Percentiles rank a stretch among this genome's conserved stretches.
Evolutionary conservation across 2,329 filamentous ascomycete genomes (phyloP).

Genomic region (Daldinia sp.): DNA sequence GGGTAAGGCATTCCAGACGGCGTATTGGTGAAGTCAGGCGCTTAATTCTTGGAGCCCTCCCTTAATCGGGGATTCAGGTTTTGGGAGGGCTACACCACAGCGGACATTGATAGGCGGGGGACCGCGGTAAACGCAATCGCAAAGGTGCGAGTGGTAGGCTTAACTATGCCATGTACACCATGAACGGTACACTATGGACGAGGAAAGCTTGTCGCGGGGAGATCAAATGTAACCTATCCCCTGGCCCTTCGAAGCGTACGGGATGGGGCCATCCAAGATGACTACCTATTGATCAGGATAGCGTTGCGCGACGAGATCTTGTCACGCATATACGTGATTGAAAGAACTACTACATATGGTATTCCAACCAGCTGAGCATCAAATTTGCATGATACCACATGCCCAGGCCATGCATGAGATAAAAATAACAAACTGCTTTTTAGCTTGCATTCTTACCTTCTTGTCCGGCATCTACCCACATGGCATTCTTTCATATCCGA

Average conservation of each 20-base stretch:
- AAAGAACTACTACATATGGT: constrained; percentile 5
- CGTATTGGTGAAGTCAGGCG: constrained; percentile 28
- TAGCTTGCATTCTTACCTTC: constrained; percentile 1
- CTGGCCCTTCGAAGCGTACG: constrained; percentile 21
- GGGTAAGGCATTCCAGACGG: not conserved
- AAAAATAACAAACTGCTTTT: constrained; percentile 7
- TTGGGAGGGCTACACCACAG: constrained; percentile 24
- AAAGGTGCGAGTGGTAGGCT: constrained; percentile 1
- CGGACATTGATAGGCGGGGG: constrained; percentile 26
- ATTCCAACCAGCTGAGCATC: not conserved
- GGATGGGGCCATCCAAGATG: not conserved
- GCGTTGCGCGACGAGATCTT: constrained; percentile 15
- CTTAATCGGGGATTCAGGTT: constrained; percentile 8
- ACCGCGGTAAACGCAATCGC: constrained; percentile 32
- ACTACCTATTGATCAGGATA: not conserved
- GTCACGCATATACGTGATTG: constrained; percentile 20
- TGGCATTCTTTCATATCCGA: not conserved
- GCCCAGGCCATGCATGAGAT: constrained; percentile 1
- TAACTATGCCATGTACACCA: constrained; percentile 25
- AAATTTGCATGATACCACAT: not conserved
- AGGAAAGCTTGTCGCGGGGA: constrained; percentile 20
- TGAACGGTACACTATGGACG: too few species aligned
- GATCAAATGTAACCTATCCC: constrained; percentile 33
- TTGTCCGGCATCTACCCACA: not conserved
- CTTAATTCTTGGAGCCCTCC: constrained; percentile 21